Evolutionary conservation across 768 basidiomycete genomes (phyloP), one percentile per base, ranked within the genome.

Genomic region (Lactifluus piperatus): DNA sequence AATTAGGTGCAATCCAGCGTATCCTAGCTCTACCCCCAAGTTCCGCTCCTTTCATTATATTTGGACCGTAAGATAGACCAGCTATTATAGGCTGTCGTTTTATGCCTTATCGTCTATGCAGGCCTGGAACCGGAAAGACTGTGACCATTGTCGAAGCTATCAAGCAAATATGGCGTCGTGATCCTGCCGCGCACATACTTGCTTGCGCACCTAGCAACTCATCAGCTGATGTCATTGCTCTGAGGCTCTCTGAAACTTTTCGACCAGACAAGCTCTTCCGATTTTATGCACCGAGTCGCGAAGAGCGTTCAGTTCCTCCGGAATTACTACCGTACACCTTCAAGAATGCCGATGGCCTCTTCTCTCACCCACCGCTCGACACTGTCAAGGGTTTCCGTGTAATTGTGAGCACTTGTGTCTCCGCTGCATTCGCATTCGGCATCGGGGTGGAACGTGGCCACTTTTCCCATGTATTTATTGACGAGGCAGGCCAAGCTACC

Each of bases 401-500:
- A 0, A 71, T 86, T n/a, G 79, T 88, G 9, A 73, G 80, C 1
- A 88, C 85, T 0, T 86, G 85, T 50, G 75, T 82, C 9, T 85
- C 86, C 0, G 81, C 83, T 0, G 79, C 80, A 1, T 76, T 84
- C 41, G 72, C 75, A 1, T 74, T 75, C 26, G 80, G 79, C 1
- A 74, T 85, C 39, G 84, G 85, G 0, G 73, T 87, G 45, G 71
- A 76, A 0, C 72, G 77, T 1, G 85, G 86, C 0, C 81, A 86
- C 67, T 88, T 81, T 67, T 77, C 74, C 9, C 83, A 88, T 60
- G 82, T 88, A 14, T 84, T 88, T 66, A 70, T 85, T 9, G 85
- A 88, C 63, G 85, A 88, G 66, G 85, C 85, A 0, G 85, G 83
- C 0, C 85, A 88, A 64, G 84, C 84, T 2, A 83, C 81, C 0